phyloP scores from a whole-genome alignment of 2,329 filamentous ascomycete species.

The Cercospora beticola region DNA sequence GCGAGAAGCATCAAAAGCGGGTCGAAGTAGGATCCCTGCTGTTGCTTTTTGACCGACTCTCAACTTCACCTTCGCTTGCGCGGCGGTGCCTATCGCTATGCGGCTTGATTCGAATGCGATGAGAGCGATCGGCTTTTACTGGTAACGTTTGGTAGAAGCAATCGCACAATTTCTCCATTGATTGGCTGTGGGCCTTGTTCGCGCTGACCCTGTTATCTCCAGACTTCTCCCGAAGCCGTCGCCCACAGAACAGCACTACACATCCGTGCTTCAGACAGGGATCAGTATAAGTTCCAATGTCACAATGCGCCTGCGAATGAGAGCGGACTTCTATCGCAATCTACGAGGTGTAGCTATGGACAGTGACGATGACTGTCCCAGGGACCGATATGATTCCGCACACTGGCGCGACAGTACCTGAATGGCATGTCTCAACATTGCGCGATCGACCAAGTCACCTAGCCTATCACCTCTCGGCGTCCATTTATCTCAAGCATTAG shows the following conservation, averaged over 20 bases:
- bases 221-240: constrained; percentile 11
- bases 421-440: constrained; percentile 13
- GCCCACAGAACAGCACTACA: background rate
- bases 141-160: background rate
- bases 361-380: constrained; percentile 9
- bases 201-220: background rate
- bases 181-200: background rate
- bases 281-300: background rate
- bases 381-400: constrained; percentile 11
- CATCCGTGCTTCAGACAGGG: background rate
- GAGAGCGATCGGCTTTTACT: background rate
- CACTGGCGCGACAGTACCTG: constrained; percentile 15
- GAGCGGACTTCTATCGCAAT: background rate
- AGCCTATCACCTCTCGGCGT: constrained; percentile 11
- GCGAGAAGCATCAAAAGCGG: background rate
- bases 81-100: background rate
- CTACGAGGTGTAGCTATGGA: background rate
- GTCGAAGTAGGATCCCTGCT: background rate
- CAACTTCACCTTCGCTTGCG: background rate
- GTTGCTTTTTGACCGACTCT: background rate
- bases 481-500: constrained; percentile 6
- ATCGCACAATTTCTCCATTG: background rate
- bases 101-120: background rate
- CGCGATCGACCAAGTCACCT: background rate
- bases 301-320: background rate